Base-by-base conservation (phyloP, 495 filamentous ascomycete genomes). In the Astrocystis sublimbata region DNA sequence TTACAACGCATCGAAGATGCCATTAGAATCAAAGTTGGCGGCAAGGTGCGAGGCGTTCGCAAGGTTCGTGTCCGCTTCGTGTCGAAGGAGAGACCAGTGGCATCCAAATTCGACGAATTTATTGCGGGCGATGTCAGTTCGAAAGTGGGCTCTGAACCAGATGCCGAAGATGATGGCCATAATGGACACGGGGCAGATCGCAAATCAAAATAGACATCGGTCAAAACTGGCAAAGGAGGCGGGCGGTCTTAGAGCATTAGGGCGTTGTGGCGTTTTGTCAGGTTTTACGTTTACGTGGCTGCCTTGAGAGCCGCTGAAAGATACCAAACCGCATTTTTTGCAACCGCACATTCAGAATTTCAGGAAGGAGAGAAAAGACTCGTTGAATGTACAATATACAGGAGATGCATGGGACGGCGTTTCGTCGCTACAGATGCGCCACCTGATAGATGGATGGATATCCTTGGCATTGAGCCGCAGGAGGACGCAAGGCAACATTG, bases 21-120 rank as follows among this genome's bases (percentile, higher is more conserved):
- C 0, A 81, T 97, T 13, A 84, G 94, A 53, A 77, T 84, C 23
- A 79, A 77, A 33, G 81, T 97, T 19, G 91, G 90, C 2, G 74
- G 78, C 35, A 89, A 88, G 61, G 89, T 97, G 3, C 81, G 89
- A 47, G 96, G 94, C 0, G 90, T 93, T 42, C 86, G 90, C 69
- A 83, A 86, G 51, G 85, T 98, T 23, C 86, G 87, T 52, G 82
- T 98, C 36, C 85, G 92, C 46, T 96, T 97, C 67, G 84, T 94
- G 51, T 84, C 91, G 3, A 85, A 83, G 60, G 85, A 87, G 35
- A 72, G 74, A 26, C 67, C 75, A 6, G 66, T 75, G 13, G 65
- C 77, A 15, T 79, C 81, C 51, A 86, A 89, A 64, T 81, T 85
- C 23, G 89, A 93, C 68, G 91, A 96, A 71, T 96, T 96, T 66